Evolutionary conservation across 768 basidiomycete genomes (phyloP), one percentile per base, ranked within the genome.

Genomic region (Pholiota conissans): DNA sequence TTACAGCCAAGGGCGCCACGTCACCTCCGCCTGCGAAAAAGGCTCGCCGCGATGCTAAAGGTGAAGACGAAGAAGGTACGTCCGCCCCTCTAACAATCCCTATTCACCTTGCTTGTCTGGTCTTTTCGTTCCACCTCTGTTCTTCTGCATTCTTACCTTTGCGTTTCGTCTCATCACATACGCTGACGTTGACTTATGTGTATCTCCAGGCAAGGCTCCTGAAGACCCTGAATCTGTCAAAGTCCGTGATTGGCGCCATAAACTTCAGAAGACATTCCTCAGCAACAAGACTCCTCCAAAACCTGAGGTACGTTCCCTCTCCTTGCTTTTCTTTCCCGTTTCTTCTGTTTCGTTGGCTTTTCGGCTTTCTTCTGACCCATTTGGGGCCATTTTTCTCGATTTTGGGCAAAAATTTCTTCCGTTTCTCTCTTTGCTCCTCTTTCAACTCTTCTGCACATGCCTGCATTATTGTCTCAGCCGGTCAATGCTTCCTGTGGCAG

Each of bases 191-290:
- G 57, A 56, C 59, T 24, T 51, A 29, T 26, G 22, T 46, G 59
- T 58, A 49, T 53, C 42, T 49, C 40, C 59, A 77, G 75, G 67
- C 7, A 78, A 82, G 67, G 78, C 86, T 59, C 86, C 87, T 32
- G 75, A 81, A 34, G 84, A 94, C 69, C 93, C 93, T 1, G 78
- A 79, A 52, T 83, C 83, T 28, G 49, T 72, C 26, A 76, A 88
- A 70, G 93, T 95, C 64, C 87, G 90, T 67, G 90, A 91, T 57
- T 96, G 95, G 94, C 80, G 95, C 63, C 93, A 96, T 71, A 90
- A 85, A 71, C 81, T 97, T 2, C 95, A 98, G 74, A 90, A 93
- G 71, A 90, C 85, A 0, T 90, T 94, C 76, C 69, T 95, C 52
- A 85, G 86, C 63, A 82, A 75, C 62, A 87, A 87, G 72, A 73